Conservation (phyloP, 331 rosid genomes). For the Malus hybrid region DNA sequence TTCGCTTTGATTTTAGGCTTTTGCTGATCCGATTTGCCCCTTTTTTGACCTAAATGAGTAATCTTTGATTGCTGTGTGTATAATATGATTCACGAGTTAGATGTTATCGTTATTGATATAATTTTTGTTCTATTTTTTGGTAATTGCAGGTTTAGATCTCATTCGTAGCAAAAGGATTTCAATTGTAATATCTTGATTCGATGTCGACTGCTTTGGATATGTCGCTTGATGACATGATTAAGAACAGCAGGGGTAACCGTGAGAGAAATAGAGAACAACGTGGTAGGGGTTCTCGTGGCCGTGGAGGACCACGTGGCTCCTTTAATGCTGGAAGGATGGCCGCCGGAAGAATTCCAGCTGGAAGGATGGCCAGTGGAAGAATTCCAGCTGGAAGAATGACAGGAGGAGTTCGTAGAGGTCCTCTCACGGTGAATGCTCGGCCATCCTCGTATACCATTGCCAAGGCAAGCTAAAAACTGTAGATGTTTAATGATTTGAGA, state of each 20-base stretch:
- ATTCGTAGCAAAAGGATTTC: background rate
- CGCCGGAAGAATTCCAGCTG: constrained; percentile 11
- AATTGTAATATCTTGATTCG: background rate
- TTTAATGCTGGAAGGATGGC: constrained; percentile 40
- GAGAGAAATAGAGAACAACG: constrained; percentile 56
- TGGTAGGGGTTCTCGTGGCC: constrained; percentile 41
- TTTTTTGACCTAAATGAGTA: background rate
- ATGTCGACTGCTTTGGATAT: constrained; percentile 69
- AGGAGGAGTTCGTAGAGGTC: constrained; percentile 65
- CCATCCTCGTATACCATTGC: constrained; percentile 77
- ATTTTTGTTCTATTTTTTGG: background rate
- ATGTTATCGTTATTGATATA: background rate
- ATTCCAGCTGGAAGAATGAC: constrained; percentile 29
- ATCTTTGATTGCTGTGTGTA: background rate
- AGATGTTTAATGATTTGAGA: constrained; percentile 73
- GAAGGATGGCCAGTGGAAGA: constrained; percentile 34
- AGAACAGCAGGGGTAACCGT: constrained; percentile 56
- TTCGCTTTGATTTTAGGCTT: background rate
- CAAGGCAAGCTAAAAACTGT: constrained; percentile 91
- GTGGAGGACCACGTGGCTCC: constrained; percentile 38
- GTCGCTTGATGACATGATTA: constrained; percentile 88
- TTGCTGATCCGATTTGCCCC: background rate
- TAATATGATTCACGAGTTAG: background rate
- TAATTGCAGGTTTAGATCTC: constrained; percentile 7
- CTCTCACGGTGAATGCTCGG: constrained; percentile 55